Base-by-base conservation (phyloP, 108 stramenopile species). In the Phaeodactylum tricornutum region DNA sequence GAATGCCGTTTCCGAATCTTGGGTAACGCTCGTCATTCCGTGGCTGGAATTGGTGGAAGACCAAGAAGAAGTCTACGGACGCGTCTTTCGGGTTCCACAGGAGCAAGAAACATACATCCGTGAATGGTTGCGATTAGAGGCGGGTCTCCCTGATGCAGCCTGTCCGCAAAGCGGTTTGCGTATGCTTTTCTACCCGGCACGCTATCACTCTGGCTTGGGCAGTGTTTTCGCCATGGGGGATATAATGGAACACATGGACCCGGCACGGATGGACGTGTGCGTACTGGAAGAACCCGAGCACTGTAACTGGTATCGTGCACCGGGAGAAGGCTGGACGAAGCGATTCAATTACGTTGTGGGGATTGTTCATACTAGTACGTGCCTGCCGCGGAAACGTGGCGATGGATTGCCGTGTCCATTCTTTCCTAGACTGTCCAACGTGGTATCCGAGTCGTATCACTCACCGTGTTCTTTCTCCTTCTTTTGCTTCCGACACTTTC, bases 271-370 rank as follows among this genome's bases (percentile, higher is more conserved):
- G 22, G 77, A 83, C 29, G 61, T 83, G 35, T 87, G 85, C 55
- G 61, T 93, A 8, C 47, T 93, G 29, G 92, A 93, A 64, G 92
- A 93, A 50, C 92, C 92, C 5, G 92, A 90, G 52, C 87, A 89
- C 55, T 51, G 84, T 15, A 93, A 93, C 47, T 93, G 87, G 87
- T 93, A 80, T 62, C 70, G 83, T 4, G 75, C 83, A 1, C 87
- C 87, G 5, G 81, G 81, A 21, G 74, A 82, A 42, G 70, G 73
- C 20, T 96, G 95, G 95, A 85, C 84, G 24, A 63, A 74, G 39
- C 66, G 72, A 27, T 96, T 93, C 57, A 59, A 71, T 6, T 82
- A 78, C 54, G 84, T 87, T 16, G 74, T 93, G 14, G 92, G 92
- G 0, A 69, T 93, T 32, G 58, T 93, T 32, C 92, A 93, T 38